Percentiles rank a stretch among this genome's conserved stretches.
Conservation (phyloP, 1,139 yeast species). For the Hansenula lynferdii region DNA sequence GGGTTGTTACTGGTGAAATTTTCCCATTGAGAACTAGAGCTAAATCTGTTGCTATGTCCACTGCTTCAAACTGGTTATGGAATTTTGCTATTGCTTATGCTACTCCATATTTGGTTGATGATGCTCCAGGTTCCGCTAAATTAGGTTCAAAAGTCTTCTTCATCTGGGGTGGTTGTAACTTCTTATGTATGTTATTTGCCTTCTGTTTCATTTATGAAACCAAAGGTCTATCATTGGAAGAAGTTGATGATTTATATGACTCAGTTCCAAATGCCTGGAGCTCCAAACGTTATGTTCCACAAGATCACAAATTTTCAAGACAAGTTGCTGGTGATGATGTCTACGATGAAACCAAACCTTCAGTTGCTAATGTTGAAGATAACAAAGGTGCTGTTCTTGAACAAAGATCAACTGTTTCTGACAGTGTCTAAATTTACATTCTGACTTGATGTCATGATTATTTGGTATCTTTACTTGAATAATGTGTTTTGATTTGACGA, state of each 20-base stretch:
- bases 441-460: no score
- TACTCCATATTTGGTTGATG: constrained; percentile 67
- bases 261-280: constrained; percentile 36
- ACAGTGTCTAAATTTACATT: not conserved
- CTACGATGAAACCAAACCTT: constrained; percentile 4
- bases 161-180: constrained; percentile 58
- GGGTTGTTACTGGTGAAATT: constrained; percentile 76
- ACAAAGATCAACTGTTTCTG: constrained; percentile 1
- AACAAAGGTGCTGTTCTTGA: constrained; percentile 3
- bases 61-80: constrained; percentile 75
- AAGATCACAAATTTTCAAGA: constrained; percentile 3
- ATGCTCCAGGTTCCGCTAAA: constrained; percentile 54
- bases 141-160: constrained; percentile 67
- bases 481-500: no score
- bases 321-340: constrained; percentile 6
- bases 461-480: no score
- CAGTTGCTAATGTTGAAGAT: constrained; percentile 2
- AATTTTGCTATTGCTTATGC: constrained; percentile 71
- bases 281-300: constrained; percentile 40
- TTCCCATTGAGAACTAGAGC: constrained; percentile 71
- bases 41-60: constrained; percentile 67
- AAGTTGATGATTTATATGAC: constrained; percentile 57
- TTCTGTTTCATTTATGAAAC: constrained; percentile 60
- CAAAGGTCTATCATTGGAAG: constrained; percentile 61
- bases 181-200: constrained; percentile 40